Evolutionary conservation across 2,329 filamentous ascomycete species (phyloP).

Genomic region (Phyllosticta capitalensis): DNA sequence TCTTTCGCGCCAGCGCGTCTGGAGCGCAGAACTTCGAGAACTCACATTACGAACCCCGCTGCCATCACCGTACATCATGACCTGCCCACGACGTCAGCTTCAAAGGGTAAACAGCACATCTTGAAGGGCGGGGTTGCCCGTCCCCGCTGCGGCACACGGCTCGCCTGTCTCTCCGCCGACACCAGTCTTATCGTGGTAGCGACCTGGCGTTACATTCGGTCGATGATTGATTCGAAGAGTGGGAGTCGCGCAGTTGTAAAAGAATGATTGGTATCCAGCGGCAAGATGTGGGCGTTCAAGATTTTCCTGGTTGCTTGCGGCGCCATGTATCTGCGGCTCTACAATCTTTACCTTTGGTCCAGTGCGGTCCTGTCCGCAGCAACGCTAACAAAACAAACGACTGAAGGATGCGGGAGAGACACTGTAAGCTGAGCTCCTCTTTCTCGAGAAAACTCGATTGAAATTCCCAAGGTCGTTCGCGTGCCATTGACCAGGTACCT

Average conservation of each 20-base stretch:
- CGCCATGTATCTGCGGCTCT: background rate
- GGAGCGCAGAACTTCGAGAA: too few relatives aligned
- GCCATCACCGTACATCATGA: too few relatives aligned
- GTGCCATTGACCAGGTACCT: conserved; percentile 27
- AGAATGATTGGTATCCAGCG: background rate
- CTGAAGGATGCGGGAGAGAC: background rate
- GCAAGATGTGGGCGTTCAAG: background rate
- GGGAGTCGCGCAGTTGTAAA: background rate
- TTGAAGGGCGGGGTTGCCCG: too few relatives aligned
- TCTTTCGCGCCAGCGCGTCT: too few relatives aligned
- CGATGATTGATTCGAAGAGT: background rate
- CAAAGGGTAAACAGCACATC: background rate
- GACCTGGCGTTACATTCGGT: background rate
- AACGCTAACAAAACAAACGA: background rate
- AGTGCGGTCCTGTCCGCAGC: background rate
- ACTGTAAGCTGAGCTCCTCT: background rate
- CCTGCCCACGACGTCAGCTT: background rate
- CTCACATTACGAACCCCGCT: too few relatives aligned
- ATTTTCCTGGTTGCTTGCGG: background rate
- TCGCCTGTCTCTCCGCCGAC: background rate
- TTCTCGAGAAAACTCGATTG: background rate
- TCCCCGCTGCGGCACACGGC: background rate
- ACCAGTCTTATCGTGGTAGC: background rate
- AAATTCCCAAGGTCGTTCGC: conserved; percentile 13
- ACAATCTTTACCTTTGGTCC: background rate